Conservation (phyloP, 2,329 filamentous ascomycete genomes). For the Diaporthe longicolla region DNA sequence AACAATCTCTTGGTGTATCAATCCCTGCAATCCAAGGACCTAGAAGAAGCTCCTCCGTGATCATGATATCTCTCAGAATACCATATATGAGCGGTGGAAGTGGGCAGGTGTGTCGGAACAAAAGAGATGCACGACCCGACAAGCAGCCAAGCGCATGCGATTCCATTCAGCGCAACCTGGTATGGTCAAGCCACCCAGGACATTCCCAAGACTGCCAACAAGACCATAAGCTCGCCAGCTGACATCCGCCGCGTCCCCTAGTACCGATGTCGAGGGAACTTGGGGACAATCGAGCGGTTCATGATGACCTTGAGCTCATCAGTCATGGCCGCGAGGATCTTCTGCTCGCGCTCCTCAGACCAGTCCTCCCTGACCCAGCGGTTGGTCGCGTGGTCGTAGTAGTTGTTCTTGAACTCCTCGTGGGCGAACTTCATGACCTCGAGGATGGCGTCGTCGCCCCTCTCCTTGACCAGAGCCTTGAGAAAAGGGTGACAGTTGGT, state of each 20-base stretch:
- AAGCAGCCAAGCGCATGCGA: background rate
- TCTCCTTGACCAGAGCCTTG: background rate
- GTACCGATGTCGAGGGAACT: background rate
- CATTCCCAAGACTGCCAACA: background rate
- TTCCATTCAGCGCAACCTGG: background rate
- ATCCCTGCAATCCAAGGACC: too few relatives aligned
- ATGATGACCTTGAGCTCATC: background rate
- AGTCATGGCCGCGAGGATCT: background rate
- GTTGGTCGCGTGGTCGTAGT: background rate
- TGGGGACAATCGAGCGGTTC: background rate
- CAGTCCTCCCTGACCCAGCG: background rate
- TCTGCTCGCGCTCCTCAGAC: background rate
- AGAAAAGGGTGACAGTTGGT: constrained; percentile 2
- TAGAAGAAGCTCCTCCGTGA: too few relatives aligned
- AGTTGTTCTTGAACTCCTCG: background rate
- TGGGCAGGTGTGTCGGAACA: too few relatives aligned
- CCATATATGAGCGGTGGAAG: too few relatives aligned
- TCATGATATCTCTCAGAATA: too few relatives aligned
- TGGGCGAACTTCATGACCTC: background rate
- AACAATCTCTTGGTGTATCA: too few relatives aligned
- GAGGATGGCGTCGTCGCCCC: background rate
- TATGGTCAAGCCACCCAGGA: too few relatives aligned
- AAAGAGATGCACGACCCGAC: background rate
- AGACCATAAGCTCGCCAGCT: background rate
- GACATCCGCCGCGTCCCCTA: background rate